Evolutionary conservation across 768 basidiomycete species (phyloP), one percentile per base, ranked within the genome.

Genomic region (Lyophyllum semitale): DNA sequence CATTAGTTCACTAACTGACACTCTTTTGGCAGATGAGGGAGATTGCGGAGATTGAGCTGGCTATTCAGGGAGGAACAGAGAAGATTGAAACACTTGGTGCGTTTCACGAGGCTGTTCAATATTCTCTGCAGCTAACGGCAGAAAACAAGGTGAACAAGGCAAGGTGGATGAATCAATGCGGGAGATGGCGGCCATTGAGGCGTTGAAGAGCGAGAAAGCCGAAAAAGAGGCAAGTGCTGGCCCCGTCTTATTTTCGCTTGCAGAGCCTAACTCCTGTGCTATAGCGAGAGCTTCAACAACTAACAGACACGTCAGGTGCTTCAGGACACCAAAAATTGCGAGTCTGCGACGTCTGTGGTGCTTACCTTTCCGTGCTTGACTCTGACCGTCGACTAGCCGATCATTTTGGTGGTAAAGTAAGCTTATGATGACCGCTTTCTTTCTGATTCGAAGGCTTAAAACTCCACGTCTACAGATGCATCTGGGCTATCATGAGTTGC

Each of bases 291-390:
- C 79, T 98, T 42, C 95, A 97, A 73, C 88, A 95, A 71, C 77
- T 99, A 60, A 97, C 96, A 38, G 97, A 99, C 69, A 98, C 94
- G 27, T 96, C 95, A 37, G 97, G 97, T 53, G 97, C 97, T 5
- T 97, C 95, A 53, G 97, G 97, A n/a, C 97, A 99, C 79, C 97
- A 99, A 75, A 98, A 98, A 74, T 78, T 99, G 63, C 89, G 97
- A 59, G 97, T 99, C n/a, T 98, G 97, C 77, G 97, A 99, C 77
- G 95, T 98, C 26, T 99, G 97, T 70, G 97, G 97, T 65, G 97
- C 97, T n/a, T 98, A 98, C 79, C 83, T 99, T 42, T 96, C 93
- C 15, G 93, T 99, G 33, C 81, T 98, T 45, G 97, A 99, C 74
- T 98, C 96, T 54, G 97, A 99, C 78, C 88, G 96, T 70, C 94